These are phyloP conservation scores for Populus deltoides DNA, from an alignment of 345 rosid genomes.

Conservation along the genomic window DNA sequence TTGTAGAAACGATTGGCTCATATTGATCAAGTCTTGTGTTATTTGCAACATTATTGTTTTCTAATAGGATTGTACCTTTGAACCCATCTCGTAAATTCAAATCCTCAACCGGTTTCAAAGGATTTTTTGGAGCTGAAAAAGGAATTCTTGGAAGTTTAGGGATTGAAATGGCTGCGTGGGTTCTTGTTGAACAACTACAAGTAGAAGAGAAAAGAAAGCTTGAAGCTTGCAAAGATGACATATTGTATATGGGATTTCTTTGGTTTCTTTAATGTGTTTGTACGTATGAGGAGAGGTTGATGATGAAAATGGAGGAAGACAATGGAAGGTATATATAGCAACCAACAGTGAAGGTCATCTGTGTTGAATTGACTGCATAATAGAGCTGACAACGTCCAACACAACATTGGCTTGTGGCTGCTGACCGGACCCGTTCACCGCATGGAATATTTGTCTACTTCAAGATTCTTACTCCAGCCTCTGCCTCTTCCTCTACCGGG, in stretches of 20 bases:
- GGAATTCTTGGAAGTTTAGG: constrained; percentile 40
- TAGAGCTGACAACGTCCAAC: not conserved
- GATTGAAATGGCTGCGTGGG: constrained; percentile 37
- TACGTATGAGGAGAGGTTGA: not conserved
- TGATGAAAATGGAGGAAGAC: not conserved
- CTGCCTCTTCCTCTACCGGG: not conserved
- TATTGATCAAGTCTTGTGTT: not conserved
- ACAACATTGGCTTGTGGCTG: not conserved
- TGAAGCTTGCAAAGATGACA: constrained; percentile 51
- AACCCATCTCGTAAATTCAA: constrained; percentile 5
- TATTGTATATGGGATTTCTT: not conserved
- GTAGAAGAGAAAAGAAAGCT: constrained; percentile 30
- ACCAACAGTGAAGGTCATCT: not conserved
- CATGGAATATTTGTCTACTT: not conserved
- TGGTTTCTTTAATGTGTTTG: not conserved
- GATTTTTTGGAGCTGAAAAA: constrained; percentile 27
- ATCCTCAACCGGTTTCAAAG: not conserved
- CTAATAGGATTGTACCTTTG: constrained; percentile 1
- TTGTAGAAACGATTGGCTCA: not conserved
- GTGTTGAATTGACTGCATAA: not conserved
- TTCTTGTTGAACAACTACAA: constrained; percentile 4
- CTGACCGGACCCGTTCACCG: not conserved
- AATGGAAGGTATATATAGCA: not conserved
- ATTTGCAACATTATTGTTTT: not conserved
- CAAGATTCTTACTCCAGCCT: not conserved